phyloP scores from a whole-genome alignment of 2,329 filamentous ascomycete genomes.

The Phoma sp. region DNA sequence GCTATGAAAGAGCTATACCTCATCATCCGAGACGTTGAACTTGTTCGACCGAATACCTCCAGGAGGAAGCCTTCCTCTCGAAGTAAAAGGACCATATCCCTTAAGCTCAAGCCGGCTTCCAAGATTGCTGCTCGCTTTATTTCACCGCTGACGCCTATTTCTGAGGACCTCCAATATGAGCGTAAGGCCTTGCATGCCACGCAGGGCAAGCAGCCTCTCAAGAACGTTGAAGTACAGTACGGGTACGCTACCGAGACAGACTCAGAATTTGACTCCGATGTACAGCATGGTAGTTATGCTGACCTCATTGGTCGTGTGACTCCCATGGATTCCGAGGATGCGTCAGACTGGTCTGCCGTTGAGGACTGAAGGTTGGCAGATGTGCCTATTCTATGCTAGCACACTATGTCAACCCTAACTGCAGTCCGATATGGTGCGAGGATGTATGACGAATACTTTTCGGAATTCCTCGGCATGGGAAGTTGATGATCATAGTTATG shows the following conservation, averaged over 20 bases:
- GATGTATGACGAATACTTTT: too few relatives aligned
- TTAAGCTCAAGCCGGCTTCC: background rate
- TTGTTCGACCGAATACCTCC: too few relatives aligned
- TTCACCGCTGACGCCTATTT: slow-evolving; percentile 8
- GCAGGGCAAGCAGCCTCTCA: background rate
- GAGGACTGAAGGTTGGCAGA: background rate
- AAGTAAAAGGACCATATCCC: background rate
- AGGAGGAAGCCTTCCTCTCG: too few relatives aligned
- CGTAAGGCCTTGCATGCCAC: slow-evolving; percentile 1
- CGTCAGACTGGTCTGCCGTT: slow-evolving; percentile 16
- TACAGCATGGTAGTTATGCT: background rate
- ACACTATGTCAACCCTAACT: too few relatives aligned
- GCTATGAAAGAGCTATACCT: background rate
- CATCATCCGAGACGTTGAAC: background rate
- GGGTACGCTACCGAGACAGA: slow-evolving; percentile 5
- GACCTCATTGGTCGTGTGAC: slow-evolving; percentile 16
- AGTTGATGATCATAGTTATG: too few relatives aligned
- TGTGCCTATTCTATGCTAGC: too few relatives aligned
- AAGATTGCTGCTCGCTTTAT: slow-evolving; percentile 5
- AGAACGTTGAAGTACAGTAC: background rate
- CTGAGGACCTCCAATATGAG: slow-evolving; percentile 10
- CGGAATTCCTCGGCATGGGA: too few relatives aligned
- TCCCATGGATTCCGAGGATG: slow-evolving; percentile 6
- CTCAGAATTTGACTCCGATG: slow-evolving; percentile 11
- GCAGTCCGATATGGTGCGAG: too few relatives aligned